Evolutionary conservation across 305 asterid genomes (phyloP).

Genomic region (Euphrasia arctica): DNA sequence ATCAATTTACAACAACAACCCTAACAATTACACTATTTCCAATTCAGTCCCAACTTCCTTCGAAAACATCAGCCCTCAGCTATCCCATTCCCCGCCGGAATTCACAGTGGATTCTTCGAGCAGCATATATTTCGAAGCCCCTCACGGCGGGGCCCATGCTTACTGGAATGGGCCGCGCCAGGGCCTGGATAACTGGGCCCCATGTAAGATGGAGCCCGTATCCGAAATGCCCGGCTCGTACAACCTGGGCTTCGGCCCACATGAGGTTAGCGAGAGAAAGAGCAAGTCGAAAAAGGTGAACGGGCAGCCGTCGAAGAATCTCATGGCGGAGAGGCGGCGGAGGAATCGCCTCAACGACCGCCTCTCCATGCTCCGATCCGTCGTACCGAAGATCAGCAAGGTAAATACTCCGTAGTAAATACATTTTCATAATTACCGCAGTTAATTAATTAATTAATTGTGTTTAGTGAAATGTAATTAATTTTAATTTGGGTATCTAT

Average conservation of each 20-base stretch:
- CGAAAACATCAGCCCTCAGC: constrained; percentile 17
- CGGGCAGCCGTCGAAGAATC: constrained; percentile 81
- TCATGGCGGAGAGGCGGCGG: constrained; percentile 89
- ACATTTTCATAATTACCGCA: too few species aligned
- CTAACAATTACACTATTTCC: neutral
- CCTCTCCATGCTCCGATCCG: constrained; percentile 87
- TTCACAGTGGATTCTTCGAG: constrained; percentile 28
- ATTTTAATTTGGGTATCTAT: neutral
- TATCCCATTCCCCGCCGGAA: constrained; percentile 30
- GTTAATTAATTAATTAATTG: neutral
- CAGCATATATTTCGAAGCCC: constrained; percentile 20
- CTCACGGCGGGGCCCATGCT: constrained; percentile 11
- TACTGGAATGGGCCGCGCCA: neutral
- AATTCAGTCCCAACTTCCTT: constrained; percentile 16
- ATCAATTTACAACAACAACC: neutral
- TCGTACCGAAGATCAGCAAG: constrained; percentile 94
- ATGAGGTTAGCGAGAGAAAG: constrained; percentile 33
- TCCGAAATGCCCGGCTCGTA: constrained; percentile 23
- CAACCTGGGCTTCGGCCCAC: constrained; percentile 30
- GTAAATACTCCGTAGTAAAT: constrained; percentile 25
- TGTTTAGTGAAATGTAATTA: neutral
- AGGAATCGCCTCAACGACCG: constrained; percentile 80
- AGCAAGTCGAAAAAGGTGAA: constrained; percentile 41
- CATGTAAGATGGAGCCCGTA: constrained; percentile 33
- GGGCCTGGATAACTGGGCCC: constrained; percentile 30